A percentile compares a stretch with the other conserved stretches of the same genome.
These are phyloP conservation scores for Boletus rex-veris DNA, from an alignment of 768 basidiomycete species.

Conservation along the genomic window DNA sequence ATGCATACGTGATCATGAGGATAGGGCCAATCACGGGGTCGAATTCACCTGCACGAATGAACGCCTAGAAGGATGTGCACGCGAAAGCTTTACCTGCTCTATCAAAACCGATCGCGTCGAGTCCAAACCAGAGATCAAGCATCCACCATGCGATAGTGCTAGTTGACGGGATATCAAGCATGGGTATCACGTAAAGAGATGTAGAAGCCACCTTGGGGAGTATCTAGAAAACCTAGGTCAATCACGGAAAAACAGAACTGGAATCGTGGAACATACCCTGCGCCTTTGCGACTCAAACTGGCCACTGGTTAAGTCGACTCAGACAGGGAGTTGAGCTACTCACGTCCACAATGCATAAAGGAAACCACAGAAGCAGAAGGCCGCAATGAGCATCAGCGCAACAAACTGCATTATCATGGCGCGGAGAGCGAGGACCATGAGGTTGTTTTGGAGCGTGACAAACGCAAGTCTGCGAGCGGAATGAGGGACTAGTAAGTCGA, in stretches of 20 bases:
- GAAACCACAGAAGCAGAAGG: conserved; percentile 90
- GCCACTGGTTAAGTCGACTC: conserved; percentile 4
- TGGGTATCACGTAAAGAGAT: neutral
- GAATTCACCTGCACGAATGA: conserved; percentile 53
- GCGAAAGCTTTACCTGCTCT: conserved; percentile 57
- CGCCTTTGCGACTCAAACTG: conserved; percentile 61
- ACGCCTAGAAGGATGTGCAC: neutral
- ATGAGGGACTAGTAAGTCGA: neutral
- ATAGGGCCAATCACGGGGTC: conserved; percentile 87
- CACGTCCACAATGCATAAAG: conserved; percentile 92
- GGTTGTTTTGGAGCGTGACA: conserved; percentile 78
- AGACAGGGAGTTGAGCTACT: conserved; percentile 33
- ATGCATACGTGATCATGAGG: conserved; percentile 89
- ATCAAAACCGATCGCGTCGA: conserved; percentile 89
- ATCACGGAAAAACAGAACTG: neutral
- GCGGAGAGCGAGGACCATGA: conserved; percentile 78
- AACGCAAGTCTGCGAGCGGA: conserved; percentile 71
- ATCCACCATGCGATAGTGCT: conserved; percentile 91
- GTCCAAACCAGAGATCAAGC: conserved; percentile 91
- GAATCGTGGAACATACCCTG: conserved; percentile 40
- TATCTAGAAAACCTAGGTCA: conserved; percentile 23
- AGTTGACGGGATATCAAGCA: neutral
- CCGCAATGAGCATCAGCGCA: conserved; percentile 78
- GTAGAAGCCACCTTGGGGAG: conserved; percentile 33
- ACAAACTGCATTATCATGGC: conserved; percentile 93